Evolutionary conservation across 306 rosid species (phyloP).

Genomic region (Boehmeria nivea): DNA sequence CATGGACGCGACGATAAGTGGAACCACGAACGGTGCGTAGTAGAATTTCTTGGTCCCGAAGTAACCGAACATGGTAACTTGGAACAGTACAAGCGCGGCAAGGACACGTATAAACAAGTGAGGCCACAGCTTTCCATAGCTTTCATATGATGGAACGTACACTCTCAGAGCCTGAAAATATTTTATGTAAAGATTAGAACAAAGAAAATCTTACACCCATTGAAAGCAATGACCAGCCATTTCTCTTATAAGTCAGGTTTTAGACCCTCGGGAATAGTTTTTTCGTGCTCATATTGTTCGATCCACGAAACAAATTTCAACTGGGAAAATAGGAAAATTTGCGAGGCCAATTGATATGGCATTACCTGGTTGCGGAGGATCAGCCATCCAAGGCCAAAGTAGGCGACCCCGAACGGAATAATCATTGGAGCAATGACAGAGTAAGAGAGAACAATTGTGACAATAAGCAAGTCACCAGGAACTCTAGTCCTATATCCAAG

Average conservation of each 20-base stretch:
- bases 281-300: too few relatives aligned
- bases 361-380: conserved; percentile 87
- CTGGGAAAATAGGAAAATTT: too few relatives aligned
- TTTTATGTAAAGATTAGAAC: too few relatives aligned
- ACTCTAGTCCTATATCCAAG: conserved; percentile 73
- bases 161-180: conserved; percentile 75
- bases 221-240: too few relatives aligned
- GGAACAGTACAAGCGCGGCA: conserved; percentile 69
- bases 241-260: too few relatives aligned
- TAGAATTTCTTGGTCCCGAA: conserved; percentile 46
- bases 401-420: conserved; percentile 77
- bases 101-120: conserved; percentile 62
- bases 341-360: background rate
- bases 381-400: conserved; percentile 90
- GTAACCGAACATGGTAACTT: conserved; percentile 83
- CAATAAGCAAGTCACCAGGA: conserved; percentile 75
- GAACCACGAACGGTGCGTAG: conserved; percentile 48
- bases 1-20: conserved; percentile 59
- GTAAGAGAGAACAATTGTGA: conserved; percentile 78
- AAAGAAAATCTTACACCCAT: too few relatives aligned
- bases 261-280: too few relatives aligned
- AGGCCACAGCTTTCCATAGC: conserved; percentile 95
- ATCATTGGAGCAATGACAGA: conserved; percentile 81
- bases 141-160: conserved; percentile 79
- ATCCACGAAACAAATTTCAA: too few relatives aligned